Evolutionary conservation across 805 yeast genomes (phyloP), one percentile per base, ranked within the genome.

Genomic region (Metschnikowia chrysomelidarum): DNA sequence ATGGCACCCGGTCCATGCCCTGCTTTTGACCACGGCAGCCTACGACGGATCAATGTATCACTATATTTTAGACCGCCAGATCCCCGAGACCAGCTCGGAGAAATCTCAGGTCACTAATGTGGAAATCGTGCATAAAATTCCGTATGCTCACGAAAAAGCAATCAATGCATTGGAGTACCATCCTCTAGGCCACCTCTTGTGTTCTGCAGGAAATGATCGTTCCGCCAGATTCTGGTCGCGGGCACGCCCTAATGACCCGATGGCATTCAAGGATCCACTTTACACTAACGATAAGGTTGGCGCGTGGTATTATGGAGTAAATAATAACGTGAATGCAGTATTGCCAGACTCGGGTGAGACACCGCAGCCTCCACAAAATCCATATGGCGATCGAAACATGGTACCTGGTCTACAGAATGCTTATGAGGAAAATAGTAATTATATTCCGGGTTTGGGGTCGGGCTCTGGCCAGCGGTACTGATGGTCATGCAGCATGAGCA

Each of bases 161-260:
- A 78, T 93, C 34, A 88, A 91, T 60, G 78, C 95, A 3, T 59
- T 93, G 37, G 91, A 89, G 41, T 93, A 88, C 56, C 97, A 89
- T 60, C 98, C 98, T 2, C 67, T 85, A 50, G 99, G 99, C 3
- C 97, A 93, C 60, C 66, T 91, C 32, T 65, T 93, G 22, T 80
- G 94, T 36, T 80, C 96, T 6, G 98, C 96, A 0, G 91, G 97
- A 13, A 87, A 93, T 38, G 99, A 93, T 59, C 77, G 93, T 54
- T 79, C 94, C 4, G 86, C 95, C 16, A 65, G 97, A 37, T 86
- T 94, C 61, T 93, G 99, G 99, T 79, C 89, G 19, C 71, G 99
- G 33, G 83, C 95, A 1, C 72, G 95, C 54, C 96, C 97, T 2
- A 82, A 81, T 48, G 98, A 93, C 63, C 83, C 87, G 1, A 76